These are phyloP conservation scores for Paecilomyces dactylethromorphus DNA, from an alignment of 2,329 filamentous ascomycete species.

Conservation along the genomic window DNA sequence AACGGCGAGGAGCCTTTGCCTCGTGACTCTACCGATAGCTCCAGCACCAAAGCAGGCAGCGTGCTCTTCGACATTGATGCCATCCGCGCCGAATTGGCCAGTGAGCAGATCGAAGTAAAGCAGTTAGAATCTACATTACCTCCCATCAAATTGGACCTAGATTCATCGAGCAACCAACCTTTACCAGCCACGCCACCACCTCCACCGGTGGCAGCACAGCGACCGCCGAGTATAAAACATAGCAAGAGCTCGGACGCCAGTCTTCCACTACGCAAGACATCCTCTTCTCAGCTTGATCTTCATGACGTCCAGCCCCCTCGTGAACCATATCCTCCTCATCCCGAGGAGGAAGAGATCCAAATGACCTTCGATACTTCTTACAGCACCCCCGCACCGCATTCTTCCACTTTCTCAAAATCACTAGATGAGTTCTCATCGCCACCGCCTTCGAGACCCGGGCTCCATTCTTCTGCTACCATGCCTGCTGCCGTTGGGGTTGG, in stretches of 20 bases:
- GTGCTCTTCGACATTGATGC: conserved; percentile 95
- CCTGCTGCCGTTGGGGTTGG: conserved; percentile 19
- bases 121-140: conserved; percentile 85
- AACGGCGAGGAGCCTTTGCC: conserved; percentile 23
- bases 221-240: conserved; percentile 15
- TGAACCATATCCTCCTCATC: conserved; percentile 6
- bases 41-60: conserved; percentile 28
- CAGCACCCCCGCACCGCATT: conserved; percentile 28
- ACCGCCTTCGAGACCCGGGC: conserved; percentile 15
- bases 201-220: neutral
- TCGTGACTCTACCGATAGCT: conserved; percentile 18
- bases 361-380: conserved; percentile 69
- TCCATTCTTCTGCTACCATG: conserved; percentile 26
- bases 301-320: conserved; percentile 7
- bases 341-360: conserved; percentile 40
- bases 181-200: no score
- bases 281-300: conserved; percentile 1
- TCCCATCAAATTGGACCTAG: conserved; percentile 72
- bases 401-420: conserved; percentile 7
- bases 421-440: conserved; percentile 5
- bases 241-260: conserved; percentile 36
- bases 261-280: conserved; percentile 12
- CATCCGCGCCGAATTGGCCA: conserved; percentile 76
- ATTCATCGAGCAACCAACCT: conserved; percentile 15
- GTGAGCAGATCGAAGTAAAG: conserved; percentile 63